Evolutionary conservation across 164 flowering plant species (phyloP), one percentile per base, ranked within the genome.

Genomic region (Chloranthus sessilifolius): DNA sequence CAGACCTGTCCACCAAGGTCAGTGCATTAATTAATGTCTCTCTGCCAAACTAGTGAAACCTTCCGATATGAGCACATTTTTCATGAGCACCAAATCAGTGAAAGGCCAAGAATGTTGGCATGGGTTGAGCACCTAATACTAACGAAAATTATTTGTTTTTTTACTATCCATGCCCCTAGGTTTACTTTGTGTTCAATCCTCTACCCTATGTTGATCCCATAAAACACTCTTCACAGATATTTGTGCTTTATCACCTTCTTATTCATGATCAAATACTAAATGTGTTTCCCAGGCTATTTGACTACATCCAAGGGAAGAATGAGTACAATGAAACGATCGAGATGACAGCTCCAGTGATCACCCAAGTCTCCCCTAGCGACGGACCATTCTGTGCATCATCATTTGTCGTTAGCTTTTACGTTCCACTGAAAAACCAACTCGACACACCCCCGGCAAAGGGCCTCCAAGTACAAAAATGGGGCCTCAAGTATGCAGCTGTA

Each of bases 321-420:
- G 47, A 59, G 0, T 68, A 80, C 56, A 12, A 68, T 0, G 28
- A 80, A 52, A 58, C 70, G 50, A 83, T 91, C 31, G 88, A 85
- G 50, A 91, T 91, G 96, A 91, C 98, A 16, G 96, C 77, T 8
- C 98, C 98, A 15, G 98, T 91, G 49, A 55, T 85, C 27, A 72
- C 79, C 2, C 58, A 91, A 57, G 79, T 91, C 19, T 49, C 71
- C 12, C 88, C 96, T 5, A 81, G 92, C 37, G 90, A 85, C 26
- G 96, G 96, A 29, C 98, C 98, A 14, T 62, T 90, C 50, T 85
- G 98, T 50, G 74, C 69, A 44, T 82, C 92, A 0, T 72, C 89
- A 5, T 91, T 91, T 35, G 71, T 57, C 0, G 75, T 85, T 22
- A 81, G 95, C 72, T 91, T 91, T 62, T 91, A 74, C 39, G 80